phyloP scores from a whole-genome alignment of 2,329 filamentous ascomycete species.

The Botrytis galanthina region DNA sequence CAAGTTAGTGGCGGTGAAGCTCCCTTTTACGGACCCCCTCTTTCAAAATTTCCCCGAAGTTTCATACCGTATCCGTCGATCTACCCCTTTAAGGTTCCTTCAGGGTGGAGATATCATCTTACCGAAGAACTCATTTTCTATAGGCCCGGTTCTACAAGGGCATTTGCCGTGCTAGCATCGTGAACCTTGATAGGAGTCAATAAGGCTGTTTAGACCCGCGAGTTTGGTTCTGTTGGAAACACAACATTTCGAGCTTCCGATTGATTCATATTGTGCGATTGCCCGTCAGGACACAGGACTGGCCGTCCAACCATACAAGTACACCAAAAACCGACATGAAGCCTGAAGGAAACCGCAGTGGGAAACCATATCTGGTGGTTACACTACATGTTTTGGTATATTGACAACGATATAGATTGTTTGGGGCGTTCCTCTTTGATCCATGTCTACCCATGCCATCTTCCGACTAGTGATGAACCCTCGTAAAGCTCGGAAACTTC shows the following conservation, averaged over 20 bases:
- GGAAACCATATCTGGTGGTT: not conserved
- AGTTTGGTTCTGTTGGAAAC: conserved; percentile 1
- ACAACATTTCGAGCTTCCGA: not conserved
- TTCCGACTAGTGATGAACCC: no score
- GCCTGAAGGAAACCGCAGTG: no score
- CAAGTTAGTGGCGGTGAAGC: conserved; percentile 5
- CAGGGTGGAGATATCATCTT: not conserved
- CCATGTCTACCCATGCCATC: not conserved
- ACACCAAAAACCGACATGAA: not conserved
- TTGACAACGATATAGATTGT: not conserved
- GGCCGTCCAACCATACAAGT: not conserved
- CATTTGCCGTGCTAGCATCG: not conserved
- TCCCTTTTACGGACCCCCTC: not conserved
- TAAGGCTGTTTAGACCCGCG: conserved; percentile 7
- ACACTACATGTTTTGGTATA: not conserved
- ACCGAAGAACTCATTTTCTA: not conserved
- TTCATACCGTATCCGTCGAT: conserved; percentile 4
- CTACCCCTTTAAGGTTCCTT: not conserved
- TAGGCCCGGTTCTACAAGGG: not conserved
- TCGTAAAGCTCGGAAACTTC: not conserved
- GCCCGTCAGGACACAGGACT: not conserved
- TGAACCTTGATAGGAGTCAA: not conserved
- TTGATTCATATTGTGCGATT: not conserved
- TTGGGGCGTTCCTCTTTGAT: not conserved
- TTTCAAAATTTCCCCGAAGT: not conserved